Conservation (phyloP, 768 basidiomycete species). For the Suillus clintonianus region DNA sequence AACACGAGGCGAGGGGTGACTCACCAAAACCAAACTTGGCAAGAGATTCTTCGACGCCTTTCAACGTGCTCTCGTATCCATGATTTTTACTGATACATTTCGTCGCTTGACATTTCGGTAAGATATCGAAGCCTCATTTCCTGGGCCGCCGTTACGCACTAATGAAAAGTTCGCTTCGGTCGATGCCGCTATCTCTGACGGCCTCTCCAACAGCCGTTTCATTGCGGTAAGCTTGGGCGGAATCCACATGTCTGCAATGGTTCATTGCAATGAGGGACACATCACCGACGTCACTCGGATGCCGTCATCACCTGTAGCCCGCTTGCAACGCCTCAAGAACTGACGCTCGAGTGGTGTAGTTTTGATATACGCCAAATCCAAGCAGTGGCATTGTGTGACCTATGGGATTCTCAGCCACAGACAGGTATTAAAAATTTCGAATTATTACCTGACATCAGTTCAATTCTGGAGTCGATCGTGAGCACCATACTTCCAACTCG, state of each 20-base stretch:
- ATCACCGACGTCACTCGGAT: too few relatives aligned
- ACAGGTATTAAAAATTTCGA: conserved; percentile 7
- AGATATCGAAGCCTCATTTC: conserved; percentile 1
- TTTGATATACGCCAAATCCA: conserved; percentile 74
- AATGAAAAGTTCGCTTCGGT: conserved; percentile 66
- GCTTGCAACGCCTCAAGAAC: conserved; percentile 62
- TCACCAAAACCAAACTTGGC: conserved; percentile 58
- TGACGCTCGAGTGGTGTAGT: conserved; percentile 55
- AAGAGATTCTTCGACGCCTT: conserved; percentile 63
- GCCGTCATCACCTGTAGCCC: conserved; percentile 56
- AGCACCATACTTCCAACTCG: conserved; percentile 19
- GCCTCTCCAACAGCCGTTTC: conserved; percentile 64
- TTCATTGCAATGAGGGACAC: not conserved
- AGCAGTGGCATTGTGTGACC: conserved; percentile 64
- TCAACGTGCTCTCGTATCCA: conserved; percentile 61
- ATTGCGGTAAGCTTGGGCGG: conserved; percentile 70
- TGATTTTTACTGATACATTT: conserved; percentile 61
- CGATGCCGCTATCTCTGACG: conserved; percentile 54
- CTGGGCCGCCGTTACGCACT: conserved; percentile 44
- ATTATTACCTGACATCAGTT: conserved; percentile 37
- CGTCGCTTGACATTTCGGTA: conserved; percentile 48
- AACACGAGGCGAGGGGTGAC: conserved; percentile 19
- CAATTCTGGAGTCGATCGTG: conserved; percentile 33
- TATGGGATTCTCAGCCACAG: not conserved
- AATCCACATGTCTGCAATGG: conserved; percentile 65